These are phyloP conservation scores for Colletotrichum cuscutae DNA, from an alignment of 2,329 filamentous ascomycete species.

Conservation along the genomic window DNA sequence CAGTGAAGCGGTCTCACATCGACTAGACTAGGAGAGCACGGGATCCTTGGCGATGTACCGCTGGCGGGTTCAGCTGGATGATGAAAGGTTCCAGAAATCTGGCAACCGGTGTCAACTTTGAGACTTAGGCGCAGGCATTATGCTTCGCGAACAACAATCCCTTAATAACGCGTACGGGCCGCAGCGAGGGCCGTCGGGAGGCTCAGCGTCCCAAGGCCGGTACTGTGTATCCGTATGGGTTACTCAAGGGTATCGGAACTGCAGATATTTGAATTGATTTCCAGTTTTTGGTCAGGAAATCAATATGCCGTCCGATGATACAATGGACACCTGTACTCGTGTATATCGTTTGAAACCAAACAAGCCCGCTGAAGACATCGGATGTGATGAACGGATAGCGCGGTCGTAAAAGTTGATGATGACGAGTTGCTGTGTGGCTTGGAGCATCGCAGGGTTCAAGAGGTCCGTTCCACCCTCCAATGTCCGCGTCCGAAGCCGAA, in stretches of 20 bases:
- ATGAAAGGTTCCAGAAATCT: conserved; percentile 5
- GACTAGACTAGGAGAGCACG: background rate
- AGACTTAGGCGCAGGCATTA: conserved; percentile 10
- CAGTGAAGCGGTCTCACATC: conserved; percentile 1
- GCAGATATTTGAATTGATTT: background rate
- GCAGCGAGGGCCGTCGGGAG: background rate
- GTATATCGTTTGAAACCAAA: conserved; percentile 7
- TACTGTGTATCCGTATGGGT: background rate
- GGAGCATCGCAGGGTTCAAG: conserved; percentile 15
- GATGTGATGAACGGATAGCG: conserved; percentile 9
- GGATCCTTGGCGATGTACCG: conserved; percentile 4
- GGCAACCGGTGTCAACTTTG: background rate
- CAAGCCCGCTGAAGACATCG: background rate
- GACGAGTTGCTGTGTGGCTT: conserved; percentile 27
- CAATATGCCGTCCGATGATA: background rate
- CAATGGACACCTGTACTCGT: background rate
- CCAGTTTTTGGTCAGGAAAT: too few relatives aligned
- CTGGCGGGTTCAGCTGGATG: background rate
- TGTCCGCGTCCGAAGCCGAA: conserved; percentile 6
- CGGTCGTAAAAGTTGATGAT: background rate
- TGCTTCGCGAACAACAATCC: conserved; percentile 2
- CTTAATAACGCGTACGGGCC: conserved; percentile 12
- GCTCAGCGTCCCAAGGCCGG: background rate
- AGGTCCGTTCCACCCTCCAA: conserved; percentile 9
- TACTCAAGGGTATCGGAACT: background rate